A percentile compares a stretch with the other conserved stretches of the same genome.
Evolutionary conservation across 768 basidiomycete species (phyloP).

Genomic region (Cystoderma amianthinum): DNA sequence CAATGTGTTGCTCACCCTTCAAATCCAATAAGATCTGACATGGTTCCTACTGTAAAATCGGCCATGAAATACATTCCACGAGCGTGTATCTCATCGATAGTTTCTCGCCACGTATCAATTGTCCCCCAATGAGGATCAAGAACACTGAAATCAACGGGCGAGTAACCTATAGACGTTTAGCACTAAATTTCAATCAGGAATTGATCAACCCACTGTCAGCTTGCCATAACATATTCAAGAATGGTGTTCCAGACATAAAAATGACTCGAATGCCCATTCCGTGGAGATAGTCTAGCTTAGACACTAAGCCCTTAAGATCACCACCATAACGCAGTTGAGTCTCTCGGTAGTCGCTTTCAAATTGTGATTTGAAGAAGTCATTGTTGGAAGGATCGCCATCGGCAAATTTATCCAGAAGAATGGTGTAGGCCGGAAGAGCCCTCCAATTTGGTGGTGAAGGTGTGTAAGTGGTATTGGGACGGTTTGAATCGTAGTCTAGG

Average conservation of each 20-base stretch:
- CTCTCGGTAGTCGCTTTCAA: constrained; percentile 82
- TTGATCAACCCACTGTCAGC: constrained; percentile 68
- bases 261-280: constrained; percentile 84
- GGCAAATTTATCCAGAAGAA: constrained; percentile 90
- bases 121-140: constrained; percentile 93
- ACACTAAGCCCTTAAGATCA: constrained; percentile 72
- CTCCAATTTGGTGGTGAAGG: constrained; percentile 86
- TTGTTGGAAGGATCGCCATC: constrained; percentile 92
- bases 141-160: constrained; percentile 85
- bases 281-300: constrained; percentile 79
- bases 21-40: constrained; percentile 84
- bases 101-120: constrained; percentile 66
- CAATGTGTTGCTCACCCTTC: constrained; percentile 46
- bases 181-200: constrained; percentile 3
- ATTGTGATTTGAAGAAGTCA: constrained; percentile 76
- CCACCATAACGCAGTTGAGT: constrained; percentile 88
- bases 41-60: constrained; percentile 93
- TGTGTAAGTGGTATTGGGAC: constrained; percentile 62
- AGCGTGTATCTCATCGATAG: constrained; percentile 73
- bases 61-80: constrained; percentile 88
- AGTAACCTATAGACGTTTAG: constrained; percentile 83
- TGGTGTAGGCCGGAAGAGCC: constrained; percentile 67
- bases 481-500: constrained; percentile 55
- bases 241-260: constrained; percentile 90
- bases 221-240: constrained; percentile 96